These are phyloP conservation scores for Daldinia caldariorum DNA, from an alignment of 495 filamentous ascomycete genomes.

Conservation along the genomic window DNA sequence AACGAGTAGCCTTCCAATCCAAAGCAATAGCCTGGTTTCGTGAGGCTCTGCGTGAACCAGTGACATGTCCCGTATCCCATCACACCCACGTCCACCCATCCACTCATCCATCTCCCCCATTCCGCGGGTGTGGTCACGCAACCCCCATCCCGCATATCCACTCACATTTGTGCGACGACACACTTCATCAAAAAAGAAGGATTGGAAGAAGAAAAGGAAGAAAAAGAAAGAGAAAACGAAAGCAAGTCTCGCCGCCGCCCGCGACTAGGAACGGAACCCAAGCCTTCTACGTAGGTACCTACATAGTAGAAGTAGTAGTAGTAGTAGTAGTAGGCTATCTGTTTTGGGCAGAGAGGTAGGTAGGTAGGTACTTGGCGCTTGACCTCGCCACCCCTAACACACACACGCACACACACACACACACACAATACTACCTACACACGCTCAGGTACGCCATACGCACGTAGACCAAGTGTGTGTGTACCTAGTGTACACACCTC, in stretches of 20 bases:
- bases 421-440: too few species aligned
- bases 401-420: too few species aligned
- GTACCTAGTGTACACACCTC: not conserved
- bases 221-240: not conserved
- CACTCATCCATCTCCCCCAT: too few species aligned
- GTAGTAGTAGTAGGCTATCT: not conserved
- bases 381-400: not conserved
- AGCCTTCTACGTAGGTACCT: too few species aligned
- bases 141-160: not conserved
- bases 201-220: not conserved
- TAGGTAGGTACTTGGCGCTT: not conserved
- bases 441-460: not conserved
- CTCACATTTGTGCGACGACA: not conserved
- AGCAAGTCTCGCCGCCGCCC: not conserved
- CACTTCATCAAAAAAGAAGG: not conserved
- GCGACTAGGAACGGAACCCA: not conserved
- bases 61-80: not conserved
- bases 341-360: not conserved
- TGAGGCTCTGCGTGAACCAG: conserved; percentile 3
- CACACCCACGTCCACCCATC: not conserved
- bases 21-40: not conserved
- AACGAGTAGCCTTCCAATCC: not conserved
- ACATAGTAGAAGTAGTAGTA: too few species aligned
- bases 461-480: not conserved
- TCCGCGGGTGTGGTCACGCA: not conserved